Evolutionary conservation across 73 alveolate genomes (phyloP).

Genomic region (Paramecium primaurelia): DNA sequence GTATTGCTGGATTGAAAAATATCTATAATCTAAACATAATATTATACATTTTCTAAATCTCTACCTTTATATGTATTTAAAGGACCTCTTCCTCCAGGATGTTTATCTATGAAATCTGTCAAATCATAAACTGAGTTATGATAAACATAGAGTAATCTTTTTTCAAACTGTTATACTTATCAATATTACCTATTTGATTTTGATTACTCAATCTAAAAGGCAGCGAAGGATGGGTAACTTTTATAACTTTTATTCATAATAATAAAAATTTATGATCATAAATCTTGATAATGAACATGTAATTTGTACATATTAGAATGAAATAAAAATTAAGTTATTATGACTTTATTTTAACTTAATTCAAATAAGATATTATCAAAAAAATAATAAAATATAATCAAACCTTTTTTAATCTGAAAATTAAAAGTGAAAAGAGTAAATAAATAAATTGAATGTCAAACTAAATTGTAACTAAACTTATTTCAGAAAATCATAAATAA

Average conservation of each 20-base stretch:
- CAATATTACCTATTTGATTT: constrained; percentile 1
- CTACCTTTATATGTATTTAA: background rate
- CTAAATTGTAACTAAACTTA: background rate
- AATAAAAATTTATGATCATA: background rate
- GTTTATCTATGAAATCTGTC: constrained; percentile 18
- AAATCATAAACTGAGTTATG: constrained; percentile 57
- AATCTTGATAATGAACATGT: background rate
- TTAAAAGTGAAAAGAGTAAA: background rate
- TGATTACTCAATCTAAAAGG: background rate
- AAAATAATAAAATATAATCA: background rate
- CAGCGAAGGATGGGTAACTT: background rate
- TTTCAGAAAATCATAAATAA: too few species aligned
- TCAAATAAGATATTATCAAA: background rate
- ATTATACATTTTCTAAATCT: background rate
- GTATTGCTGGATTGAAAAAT: background rate
- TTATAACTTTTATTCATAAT: background rate
- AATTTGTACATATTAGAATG: background rate
- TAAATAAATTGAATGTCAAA: background rate
- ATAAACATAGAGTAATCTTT: constrained; percentile 30
- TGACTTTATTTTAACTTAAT: background rate
- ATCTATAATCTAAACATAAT: background rate
- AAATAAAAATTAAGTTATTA: background rate
- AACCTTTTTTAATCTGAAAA: background rate
- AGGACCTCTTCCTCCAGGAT: constrained; percentile 51
- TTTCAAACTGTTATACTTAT: background rate